Evolutionary conservation across 495 filamentous ascomycete genomes (phyloP), one percentile per base, ranked within the genome.

Genomic region (Penicillium maclennaniae): DNA sequence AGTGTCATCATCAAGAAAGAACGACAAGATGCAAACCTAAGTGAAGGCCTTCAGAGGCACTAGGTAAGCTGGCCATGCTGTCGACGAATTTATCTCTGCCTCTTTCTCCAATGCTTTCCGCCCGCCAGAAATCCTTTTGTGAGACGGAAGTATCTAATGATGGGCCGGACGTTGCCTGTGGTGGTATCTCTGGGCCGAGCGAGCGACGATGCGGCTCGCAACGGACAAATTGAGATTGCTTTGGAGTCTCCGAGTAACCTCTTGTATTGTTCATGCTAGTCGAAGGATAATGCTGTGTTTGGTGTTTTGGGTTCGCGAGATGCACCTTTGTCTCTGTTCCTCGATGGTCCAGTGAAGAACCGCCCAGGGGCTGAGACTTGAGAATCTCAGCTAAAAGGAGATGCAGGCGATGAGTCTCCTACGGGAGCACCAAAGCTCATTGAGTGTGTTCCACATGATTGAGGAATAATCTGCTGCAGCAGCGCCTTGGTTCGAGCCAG

Each of bases 41-140:
- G 43, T 61, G 57, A 25, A 53, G 54, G 12, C 49, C 49, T 43
- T 54, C 49, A 45, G 58, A 45, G 10, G 41, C 21, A 45, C 54
- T 61, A n/a, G 58, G 56, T 39, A 61, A 39, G 26, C 58, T 61
- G 12, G 58, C 58, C 58, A 61, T 61, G 6, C 58, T 54, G 41
- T 61, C 58, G 1, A 61, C 54, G 27, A 61, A 61, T 25, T 23
- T 48, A 15, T 57, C 54, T 0, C 50, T 38, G 20, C 36, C 40
- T 2, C 45, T 19, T 5, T 40, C 44, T 7, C 47, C 50, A 6
- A 25, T 51, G 20, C 58, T 40, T 14, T 61, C 58, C 51, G 56
- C 58, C 58, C 58, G 57, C 43, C 57, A 53, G 28, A 56, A 61
- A 16, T 48, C 54, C 20, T 34, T 47, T 4, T 53, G 54, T 0